Base-by-base conservation (phyloP, 2,329 filamentous ascomycete genomes). In the Knoxdaviesia proteae region DNA sequence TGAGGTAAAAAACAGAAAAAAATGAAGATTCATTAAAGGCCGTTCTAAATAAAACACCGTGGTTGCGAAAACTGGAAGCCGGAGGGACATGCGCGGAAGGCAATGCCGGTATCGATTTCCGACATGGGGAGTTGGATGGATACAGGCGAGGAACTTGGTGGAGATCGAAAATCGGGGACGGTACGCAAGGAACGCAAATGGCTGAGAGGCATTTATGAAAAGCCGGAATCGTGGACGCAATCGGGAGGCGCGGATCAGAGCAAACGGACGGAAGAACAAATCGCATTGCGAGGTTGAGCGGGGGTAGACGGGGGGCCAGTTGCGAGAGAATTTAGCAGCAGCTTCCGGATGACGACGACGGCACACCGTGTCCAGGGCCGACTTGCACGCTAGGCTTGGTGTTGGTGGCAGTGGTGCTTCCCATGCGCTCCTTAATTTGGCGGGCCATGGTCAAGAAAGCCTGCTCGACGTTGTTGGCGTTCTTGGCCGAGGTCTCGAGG, bases 351-450 rank as follows among this genome's bases (percentile, higher is more conserved):
- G 82, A 83, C 53, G 80, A 80, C 55, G 77, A 82, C 61, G 92
- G 83, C 52, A 98, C 88, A 54, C 87, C 87, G 63, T 93, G 86
- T 57, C 90, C 90, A 59, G 86, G 81, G 46, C 86, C 84, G 55
- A 98, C 90, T 61, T 94, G 86, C 54, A 98, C 87, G 54, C 84
- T 93, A 50, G 88, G 88, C 72, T 96, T 98, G 68, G 88, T 93
- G 76, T 96, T 96, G 69, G 87, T 87, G 51, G 81, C 81, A 38
- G 83, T 80, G 49, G 88, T 90, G 53, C 84, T 94, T 56, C 90
- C 90, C 88, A 98, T 98, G 58, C 90, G 82, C 71, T 96, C 88
- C 76, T 98, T 98, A 69, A 98, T 98, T 67, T 98, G 90, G 63
- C 90, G 81, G 54, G 90, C 90, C 90, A 98, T 98, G 62, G 90